phyloP scores from a whole-genome alignment of 192 early-diverging fungal species.

The Podila horticola region DNA sequence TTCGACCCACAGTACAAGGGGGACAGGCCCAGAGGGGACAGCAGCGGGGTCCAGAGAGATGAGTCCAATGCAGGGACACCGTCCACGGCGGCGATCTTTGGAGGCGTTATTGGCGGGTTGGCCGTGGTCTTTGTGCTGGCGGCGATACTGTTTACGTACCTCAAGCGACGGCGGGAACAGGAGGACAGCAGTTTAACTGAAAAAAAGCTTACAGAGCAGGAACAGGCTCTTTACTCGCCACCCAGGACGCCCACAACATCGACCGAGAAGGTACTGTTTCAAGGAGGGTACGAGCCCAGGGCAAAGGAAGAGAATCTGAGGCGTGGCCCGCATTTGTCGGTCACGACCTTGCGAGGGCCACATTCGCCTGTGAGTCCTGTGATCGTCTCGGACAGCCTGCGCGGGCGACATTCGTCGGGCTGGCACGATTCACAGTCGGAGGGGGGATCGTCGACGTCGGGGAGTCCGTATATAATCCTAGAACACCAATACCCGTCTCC shows the following conservation, averaged over 20 bases:
- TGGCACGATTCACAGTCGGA: neutral
- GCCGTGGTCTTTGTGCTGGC: neutral
- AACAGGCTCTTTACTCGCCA: neutral
- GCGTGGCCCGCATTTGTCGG: neutral
- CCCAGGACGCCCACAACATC: neutral
- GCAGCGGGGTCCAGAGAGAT: neutral
- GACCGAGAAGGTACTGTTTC: neutral
- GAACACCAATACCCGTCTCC: neutral
- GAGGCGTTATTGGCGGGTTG: neutral
- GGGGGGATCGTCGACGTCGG: neutral
- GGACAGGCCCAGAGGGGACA: neutral
- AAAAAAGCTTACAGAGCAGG: neutral
- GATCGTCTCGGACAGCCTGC: neutral
- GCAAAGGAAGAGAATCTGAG: neutral
- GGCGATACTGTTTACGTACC: neutral
- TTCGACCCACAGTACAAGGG: neutral
- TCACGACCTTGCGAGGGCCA: neutral
- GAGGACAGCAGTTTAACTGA: neutral
- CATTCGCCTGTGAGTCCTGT: neutral
- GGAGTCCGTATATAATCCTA: neutral
- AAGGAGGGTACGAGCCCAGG: neutral
- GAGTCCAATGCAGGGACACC: neutral
- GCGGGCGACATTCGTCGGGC: neutral
- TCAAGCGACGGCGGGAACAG: neutral
- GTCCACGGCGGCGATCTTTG: neutral